Evolutionary conservation across 2,329 filamentous ascomycete species (phyloP).

Genomic region (Colletotrichum endophyticum): DNA sequence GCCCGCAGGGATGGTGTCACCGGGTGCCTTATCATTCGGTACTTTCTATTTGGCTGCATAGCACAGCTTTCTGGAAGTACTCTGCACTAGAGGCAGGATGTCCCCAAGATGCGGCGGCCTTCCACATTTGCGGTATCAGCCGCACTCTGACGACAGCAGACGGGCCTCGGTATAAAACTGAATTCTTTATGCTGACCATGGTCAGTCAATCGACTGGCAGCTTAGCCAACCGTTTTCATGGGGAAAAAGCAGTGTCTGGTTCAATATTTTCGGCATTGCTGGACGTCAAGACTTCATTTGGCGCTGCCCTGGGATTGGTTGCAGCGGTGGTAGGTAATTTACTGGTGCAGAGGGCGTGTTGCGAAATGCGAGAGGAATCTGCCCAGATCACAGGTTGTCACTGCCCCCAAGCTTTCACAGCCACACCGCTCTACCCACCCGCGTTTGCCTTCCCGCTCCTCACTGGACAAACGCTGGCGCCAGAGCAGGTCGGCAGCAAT

Average conservation of each 20-base stretch:
- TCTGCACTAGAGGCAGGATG: not conserved
- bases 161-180: not conserved
- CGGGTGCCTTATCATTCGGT: not conserved
- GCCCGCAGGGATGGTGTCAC: conserved; percentile 13
- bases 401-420: conserved; percentile 9
- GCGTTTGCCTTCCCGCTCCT: not conserved
- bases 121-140: conserved; percentile 14
- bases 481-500: not conserved
- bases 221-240: not conserved
- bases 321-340: not conserved
- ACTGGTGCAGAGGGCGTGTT: not conserved
- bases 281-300: not conserved
- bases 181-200: not conserved
- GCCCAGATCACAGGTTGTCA: not conserved
- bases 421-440: not conserved
- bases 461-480: not conserved
- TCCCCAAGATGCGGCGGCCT: conserved; percentile 14
- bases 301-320: not conserved
- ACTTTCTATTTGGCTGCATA: rapidly evolving
- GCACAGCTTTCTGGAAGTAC: not conserved
- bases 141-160: conserved; percentile 13
- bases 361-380: not conserved
- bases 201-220: not conserved
- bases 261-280: not conserved
- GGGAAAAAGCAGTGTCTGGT: not conserved